Conservation (phyloP, 176 grass and related monocot species). For the Phyllostachys edulis region DNA sequence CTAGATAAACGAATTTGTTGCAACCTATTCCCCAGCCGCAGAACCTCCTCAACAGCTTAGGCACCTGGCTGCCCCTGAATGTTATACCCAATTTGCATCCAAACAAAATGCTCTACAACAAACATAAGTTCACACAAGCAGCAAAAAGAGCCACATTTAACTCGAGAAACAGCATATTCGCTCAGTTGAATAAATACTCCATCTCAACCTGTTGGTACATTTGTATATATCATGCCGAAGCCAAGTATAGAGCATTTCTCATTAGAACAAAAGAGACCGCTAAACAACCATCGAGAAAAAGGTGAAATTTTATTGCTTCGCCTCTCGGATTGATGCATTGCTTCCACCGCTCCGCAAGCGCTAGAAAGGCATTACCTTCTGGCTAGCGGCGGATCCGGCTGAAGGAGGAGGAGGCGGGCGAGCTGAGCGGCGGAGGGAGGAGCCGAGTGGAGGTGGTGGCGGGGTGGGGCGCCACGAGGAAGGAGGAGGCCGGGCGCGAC, state of each 20-base stretch:
- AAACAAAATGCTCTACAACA: slow-evolving; percentile 1
- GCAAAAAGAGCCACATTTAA: background rate
- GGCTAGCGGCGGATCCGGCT: too few species aligned
- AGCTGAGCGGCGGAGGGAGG: too few species aligned
- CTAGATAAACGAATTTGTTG: too few species aligned
- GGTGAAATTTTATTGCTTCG: slow-evolving; percentile 44
- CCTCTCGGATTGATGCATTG: slow-evolving; percentile 12
- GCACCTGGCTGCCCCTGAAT: too few species aligned
- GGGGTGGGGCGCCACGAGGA: too few species aligned
- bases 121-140: background rate
- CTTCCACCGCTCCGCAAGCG: background rate
- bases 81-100: background rate
- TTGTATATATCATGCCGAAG: slow-evolving; percentile 31
- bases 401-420: too few species aligned
- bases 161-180: slow-evolving; percentile 18
- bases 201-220: slow-evolving; percentile 12
- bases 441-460: too few species aligned
- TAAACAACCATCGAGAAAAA: slow-evolving; percentile 16
- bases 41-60: too few species aligned
- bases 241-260: slow-evolving; percentile 38
- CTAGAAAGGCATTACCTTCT: slow-evolving; percentile 46
- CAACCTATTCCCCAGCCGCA: too few species aligned
- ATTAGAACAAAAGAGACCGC: slow-evolving; percentile 17
- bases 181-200: background rate
- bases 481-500: too few species aligned